Evolutionary conservation across 208 protist species (phyloP).

Genomic region (Leishmania braziliensis): DNA sequence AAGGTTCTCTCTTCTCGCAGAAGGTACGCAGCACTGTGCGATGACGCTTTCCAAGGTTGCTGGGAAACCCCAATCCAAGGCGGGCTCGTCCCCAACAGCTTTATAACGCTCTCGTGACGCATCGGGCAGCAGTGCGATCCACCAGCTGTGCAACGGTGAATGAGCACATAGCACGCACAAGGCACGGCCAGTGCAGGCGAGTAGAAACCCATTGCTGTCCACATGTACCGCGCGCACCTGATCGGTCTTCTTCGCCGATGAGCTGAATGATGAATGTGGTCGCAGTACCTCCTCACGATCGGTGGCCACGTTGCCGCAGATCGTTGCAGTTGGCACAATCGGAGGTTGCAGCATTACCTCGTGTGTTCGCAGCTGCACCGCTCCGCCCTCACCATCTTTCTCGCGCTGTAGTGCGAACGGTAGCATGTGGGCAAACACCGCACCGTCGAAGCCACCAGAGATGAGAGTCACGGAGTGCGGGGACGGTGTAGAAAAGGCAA

Average conservation of each 20-base stretch:
- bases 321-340: background rate
- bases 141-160: background rate
- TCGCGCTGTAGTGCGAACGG: background rate
- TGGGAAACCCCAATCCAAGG: constrained; percentile 5
- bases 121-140: background rate
- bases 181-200: constrained; percentile 18
- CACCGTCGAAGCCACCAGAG: constrained; percentile 64
- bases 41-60: constrained; percentile 7
- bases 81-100: background rate
- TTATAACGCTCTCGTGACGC: background rate
- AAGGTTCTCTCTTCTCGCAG: background rate
- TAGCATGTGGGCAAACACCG: constrained; percentile 31
- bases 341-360: background rate
- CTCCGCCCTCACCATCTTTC: background rate
- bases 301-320: too few species aligned
- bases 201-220: constrained; percentile 13
- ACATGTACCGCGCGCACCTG: constrained; percentile 34
- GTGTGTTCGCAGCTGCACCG: background rate
- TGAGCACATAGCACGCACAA: constrained; percentile 11
- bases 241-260: background rate
- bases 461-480: constrained; percentile 20
- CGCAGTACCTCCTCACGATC: background rate
- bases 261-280: background rate
- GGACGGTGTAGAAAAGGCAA: constrained; percentile 29
- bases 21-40: background rate